phyloP scores from a whole-genome alignment of 2,329 filamentous ascomycete species.

The Myotisia sp. region DNA sequence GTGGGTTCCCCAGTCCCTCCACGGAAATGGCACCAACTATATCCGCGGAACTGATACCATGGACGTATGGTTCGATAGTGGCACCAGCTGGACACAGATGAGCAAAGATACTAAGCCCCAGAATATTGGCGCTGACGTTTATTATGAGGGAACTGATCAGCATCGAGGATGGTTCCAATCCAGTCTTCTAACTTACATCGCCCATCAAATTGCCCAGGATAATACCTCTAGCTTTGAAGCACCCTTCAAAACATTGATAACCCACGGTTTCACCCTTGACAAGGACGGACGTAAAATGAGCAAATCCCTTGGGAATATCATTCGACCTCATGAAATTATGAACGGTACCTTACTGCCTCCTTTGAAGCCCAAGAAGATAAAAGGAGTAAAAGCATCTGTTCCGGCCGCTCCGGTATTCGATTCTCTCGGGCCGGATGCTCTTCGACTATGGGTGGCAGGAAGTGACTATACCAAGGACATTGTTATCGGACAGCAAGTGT shows the following conservation, averaged over 20 bases:
- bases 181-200: constrained; percentile 73
- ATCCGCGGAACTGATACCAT: constrained; percentile 82
- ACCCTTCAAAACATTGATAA: constrained; percentile 81
- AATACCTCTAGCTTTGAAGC: constrained; percentile 32
- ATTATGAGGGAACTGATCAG: constrained; percentile 88
- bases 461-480: constrained; percentile 87
- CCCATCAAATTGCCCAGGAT: constrained; percentile 34
- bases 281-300: constrained; percentile 93
- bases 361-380: constrained; percentile 48
- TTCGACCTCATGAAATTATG: constrained; percentile 71
- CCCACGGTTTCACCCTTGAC: constrained; percentile 89
- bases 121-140: constrained; percentile 55
- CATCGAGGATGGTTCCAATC: constrained; percentile 99
- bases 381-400: constrained; percentile 35
- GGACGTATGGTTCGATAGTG: constrained; percentile 99
- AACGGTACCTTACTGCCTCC: constrained; percentile 63
- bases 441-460: constrained; percentile 81
- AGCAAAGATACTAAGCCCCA: constrained; percentile 20
- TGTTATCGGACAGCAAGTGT: constrained; percentile 60
- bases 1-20: constrained; percentile 59
- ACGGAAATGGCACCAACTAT: constrained; percentile 37
- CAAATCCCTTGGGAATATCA: constrained; percentile 83
- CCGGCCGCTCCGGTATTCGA: constrained; percentile 39
- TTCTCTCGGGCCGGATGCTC: constrained; percentile 67
- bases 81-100: constrained; percentile 68